These are phyloP conservation scores for Tulasnella sp. DNA, from an alignment of 768 basidiomycete species.

Conservation along the genomic window DNA sequence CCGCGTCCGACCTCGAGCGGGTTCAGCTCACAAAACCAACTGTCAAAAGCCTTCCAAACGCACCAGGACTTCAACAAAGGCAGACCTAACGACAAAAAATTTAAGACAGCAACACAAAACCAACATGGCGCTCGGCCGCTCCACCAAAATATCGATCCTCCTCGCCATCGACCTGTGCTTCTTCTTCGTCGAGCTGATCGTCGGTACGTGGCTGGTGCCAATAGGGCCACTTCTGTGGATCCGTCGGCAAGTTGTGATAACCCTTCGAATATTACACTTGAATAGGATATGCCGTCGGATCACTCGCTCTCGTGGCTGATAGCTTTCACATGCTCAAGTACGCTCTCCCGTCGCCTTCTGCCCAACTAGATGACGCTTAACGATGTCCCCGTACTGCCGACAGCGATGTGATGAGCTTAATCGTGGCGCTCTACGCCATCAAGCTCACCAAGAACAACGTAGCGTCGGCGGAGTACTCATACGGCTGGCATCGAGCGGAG, in stretches of 20 bases:
- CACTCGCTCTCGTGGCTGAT: slow-evolving; percentile 91
- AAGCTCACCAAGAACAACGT: slow-evolving; percentile 65
- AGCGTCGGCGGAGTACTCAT: slow-evolving; percentile 74
- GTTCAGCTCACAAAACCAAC: neutral
- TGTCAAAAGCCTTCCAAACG: neutral
- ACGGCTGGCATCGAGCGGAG: slow-evolving; percentile 99
- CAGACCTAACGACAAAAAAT: neutral
- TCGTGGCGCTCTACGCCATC: slow-evolving; percentile 95
- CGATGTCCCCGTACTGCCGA: neutral
- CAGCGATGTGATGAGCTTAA: slow-evolving; percentile 94
- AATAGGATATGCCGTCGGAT: slow-evolving; percentile 90
- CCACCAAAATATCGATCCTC: slow-evolving; percentile 68
- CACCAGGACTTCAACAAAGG: neutral
- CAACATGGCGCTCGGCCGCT: slow-evolving; percentile 53
- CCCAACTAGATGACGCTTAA: neutral
- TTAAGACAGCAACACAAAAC: neutral
- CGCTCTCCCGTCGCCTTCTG: slow-evolving; percentile 34
- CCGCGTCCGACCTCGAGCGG: neutral
- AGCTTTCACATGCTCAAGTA: slow-evolving; percentile 99
- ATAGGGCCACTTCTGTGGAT: neutral
- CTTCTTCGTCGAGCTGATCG: slow-evolving; percentile 75
- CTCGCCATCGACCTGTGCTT: slow-evolving; percentile 81
- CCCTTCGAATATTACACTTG: slow-evolving; percentile 20
- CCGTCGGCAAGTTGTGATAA: neutral
- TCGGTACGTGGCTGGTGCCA: slow-evolving; percentile 10